phyloP scores from a whole-genome alignment of 2,329 filamentous ascomycete genomes.

The Fusarium tuaranense region DNA sequence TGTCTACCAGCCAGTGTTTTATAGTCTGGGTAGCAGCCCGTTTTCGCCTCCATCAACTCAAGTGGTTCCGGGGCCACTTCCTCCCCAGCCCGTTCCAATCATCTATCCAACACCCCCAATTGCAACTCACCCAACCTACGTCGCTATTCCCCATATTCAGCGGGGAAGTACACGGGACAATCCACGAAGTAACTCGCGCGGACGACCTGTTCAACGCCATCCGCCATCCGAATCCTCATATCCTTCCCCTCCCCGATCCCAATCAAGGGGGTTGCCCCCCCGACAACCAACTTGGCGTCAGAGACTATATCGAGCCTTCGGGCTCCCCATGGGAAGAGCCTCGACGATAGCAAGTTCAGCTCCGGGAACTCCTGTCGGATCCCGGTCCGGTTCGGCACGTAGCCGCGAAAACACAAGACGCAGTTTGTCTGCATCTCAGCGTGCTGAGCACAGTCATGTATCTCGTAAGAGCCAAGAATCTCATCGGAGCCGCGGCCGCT shows the following conservation, averaged over 20 bases:
- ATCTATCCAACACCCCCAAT: neutral
- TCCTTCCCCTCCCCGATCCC: neutral
- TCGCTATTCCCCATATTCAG: neutral
- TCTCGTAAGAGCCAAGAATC: neutral
- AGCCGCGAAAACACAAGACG: neutral
- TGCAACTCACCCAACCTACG: neutral
- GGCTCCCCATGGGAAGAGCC: conserved; percentile 48
- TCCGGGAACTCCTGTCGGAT: conserved; percentile 21
- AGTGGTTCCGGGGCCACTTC: neutral
- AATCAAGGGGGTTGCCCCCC: conserved; percentile 12
- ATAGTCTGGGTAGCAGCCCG: conserved; percentile 2
- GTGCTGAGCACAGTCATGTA: neutral
- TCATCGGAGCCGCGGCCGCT: neutral
- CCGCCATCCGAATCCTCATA: conserved; percentile 1
- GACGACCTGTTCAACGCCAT: neutral
- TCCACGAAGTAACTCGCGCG: neutral
- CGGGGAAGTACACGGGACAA: neutral
- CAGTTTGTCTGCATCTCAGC: neutral
- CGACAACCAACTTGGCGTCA: conserved; percentile 45
- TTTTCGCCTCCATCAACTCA: conserved; percentile 2
- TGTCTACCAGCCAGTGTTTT: conserved; percentile 36
- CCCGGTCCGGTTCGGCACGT: conserved; percentile 1
- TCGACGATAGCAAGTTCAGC: conserved; percentile 50
- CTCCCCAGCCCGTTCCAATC: conserved; percentile 14
- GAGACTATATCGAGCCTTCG: conserved; percentile 42